Evolutionary conservation across 768 basidiomycete genomes (phyloP).

Genomic region (Suillus fuscotomentosus): DNA sequence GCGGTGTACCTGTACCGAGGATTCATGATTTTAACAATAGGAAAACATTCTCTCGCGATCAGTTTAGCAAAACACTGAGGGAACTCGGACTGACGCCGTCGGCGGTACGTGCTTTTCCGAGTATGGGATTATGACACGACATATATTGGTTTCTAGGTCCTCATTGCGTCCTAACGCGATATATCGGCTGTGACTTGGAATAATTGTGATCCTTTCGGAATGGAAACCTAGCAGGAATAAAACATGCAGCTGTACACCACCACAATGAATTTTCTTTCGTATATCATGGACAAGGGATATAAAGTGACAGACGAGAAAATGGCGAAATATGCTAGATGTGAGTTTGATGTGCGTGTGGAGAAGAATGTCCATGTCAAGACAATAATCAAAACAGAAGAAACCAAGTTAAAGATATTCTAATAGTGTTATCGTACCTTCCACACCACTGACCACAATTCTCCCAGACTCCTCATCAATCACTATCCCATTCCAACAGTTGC

Average conservation of each 20-base stretch:
- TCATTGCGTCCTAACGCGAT: constrained; percentile 43
- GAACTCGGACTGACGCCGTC: constrained; percentile 90
- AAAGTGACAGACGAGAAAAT: not conserved
- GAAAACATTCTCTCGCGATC: constrained; percentile 71
- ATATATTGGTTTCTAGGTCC: constrained; percentile 37
- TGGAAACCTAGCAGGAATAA: not conserved
- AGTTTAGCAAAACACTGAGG: constrained; percentile 77
- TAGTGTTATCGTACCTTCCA: constrained; percentile 47
- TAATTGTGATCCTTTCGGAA: too few species aligned
- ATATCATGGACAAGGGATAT: not conserved
- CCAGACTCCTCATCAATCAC: constrained; percentile 41
- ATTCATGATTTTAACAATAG: constrained; percentile 34
- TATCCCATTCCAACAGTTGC: constrained; percentile 47
- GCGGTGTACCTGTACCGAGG: not conserved
- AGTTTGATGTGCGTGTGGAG: not conserved
- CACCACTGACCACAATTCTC: constrained; percentile 32
- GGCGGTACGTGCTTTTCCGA: constrained; percentile 53
- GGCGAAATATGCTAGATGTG: not conserved
- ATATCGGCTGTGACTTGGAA: not conserved
- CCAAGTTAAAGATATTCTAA: constrained; percentile 43
- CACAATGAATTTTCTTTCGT: not conserved
- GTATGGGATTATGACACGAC: not conserved
- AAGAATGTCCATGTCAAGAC: not conserved
- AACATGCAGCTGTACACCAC: not conserved
- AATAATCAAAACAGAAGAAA: not conserved